phyloP scores from a whole-genome alignment of 345 rosid species.

The Nasturtium officinale region DNA sequence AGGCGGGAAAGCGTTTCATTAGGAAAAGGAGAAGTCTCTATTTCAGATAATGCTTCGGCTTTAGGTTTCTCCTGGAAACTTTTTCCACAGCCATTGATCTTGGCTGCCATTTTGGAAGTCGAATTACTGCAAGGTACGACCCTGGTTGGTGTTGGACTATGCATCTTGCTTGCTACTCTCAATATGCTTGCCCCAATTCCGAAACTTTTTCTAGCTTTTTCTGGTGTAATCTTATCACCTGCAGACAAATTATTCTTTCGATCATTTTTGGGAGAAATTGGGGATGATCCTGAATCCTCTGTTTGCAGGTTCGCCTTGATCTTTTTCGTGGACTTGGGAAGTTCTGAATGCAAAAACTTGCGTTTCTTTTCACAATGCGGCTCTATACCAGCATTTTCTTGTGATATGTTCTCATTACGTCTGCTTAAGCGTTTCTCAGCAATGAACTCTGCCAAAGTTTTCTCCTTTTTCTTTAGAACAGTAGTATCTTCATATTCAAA shows the following conservation, averaged over 20 bases:
- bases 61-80: slow-evolving; percentile 25
- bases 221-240: slow-evolving; percentile 36
- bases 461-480: slow-evolving; percentile 50
- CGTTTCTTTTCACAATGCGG: slow-evolving; percentile 48
- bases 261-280: slow-evolving; percentile 40
- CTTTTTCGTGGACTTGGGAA: slow-evolving; percentile 40
- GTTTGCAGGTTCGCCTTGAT: slow-evolving; percentile 20
- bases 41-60: slow-evolving; percentile 11
- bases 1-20: slow-evolving; percentile 46
- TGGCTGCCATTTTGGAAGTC: slow-evolving; percentile 17
- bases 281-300: slow-evolving; percentile 36
- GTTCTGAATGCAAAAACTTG: slow-evolving; percentile 40
- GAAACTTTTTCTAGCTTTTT: slow-evolving; percentile 43
- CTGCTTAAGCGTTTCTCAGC: slow-evolving; percentile 48
- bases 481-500: slow-evolving; percentile 38
- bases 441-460: slow-evolving; percentile 61
- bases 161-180: slow-evolving; percentile 52
- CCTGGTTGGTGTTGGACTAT: slow-evolving; percentile 41
- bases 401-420: slow-evolving; percentile 38
- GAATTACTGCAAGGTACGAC: slow-evolving; percentile 33
- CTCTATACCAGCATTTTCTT: slow-evolving; percentile 29
- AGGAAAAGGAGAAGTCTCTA: slow-evolving; percentile 31
- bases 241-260: slow-evolving; percentile 31
- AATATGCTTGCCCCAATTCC: slow-evolving; percentile 54
- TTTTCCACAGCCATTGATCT: slow-evolving; percentile 42